A percentile compares a stretch with the other conserved stretches of the same genome.
Conservation (phyloP, 176 grass and related monocot genomes). For the Carex littledalei region DNA sequence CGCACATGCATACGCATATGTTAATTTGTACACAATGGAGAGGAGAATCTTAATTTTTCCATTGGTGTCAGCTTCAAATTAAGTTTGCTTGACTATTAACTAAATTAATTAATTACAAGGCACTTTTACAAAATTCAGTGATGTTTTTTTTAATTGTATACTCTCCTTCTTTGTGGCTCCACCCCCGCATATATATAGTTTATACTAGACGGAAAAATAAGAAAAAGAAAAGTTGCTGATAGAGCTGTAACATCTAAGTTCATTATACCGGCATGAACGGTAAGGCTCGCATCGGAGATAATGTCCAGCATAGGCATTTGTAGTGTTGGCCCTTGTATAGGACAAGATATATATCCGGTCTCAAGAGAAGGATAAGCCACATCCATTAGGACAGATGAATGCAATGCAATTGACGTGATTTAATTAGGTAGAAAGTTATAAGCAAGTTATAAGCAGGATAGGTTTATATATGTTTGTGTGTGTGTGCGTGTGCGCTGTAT, state of each 20-base stretch:
- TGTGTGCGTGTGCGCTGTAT: background rate
- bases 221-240: background rate
- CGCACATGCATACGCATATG: too few relatives aligned
- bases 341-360: background rate
- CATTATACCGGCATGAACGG: slow-evolving; percentile 7
- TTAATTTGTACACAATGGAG: too few relatives aligned
- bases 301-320: background rate
- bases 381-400: background rate
- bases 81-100: too few relatives aligned
- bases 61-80: too few relatives aligned
- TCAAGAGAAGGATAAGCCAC: background rate
- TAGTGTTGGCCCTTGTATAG: background rate
- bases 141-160: too few relatives aligned
- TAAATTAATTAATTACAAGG: too few relatives aligned
- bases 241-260: background rate
- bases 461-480: background rate
- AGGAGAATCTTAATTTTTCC: too few relatives aligned
- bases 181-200: background rate
- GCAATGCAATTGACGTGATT: background rate
- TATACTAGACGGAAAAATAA: background rate
- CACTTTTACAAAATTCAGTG: too few relatives aligned
- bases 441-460: too few relatives aligned
- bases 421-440: background rate
- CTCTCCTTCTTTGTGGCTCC: too few relatives aligned
- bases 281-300: slow-evolving; percentile 2